Conservation (phyloP, 257 asterid genomes). For the Scutellaria galericulata region DNA sequence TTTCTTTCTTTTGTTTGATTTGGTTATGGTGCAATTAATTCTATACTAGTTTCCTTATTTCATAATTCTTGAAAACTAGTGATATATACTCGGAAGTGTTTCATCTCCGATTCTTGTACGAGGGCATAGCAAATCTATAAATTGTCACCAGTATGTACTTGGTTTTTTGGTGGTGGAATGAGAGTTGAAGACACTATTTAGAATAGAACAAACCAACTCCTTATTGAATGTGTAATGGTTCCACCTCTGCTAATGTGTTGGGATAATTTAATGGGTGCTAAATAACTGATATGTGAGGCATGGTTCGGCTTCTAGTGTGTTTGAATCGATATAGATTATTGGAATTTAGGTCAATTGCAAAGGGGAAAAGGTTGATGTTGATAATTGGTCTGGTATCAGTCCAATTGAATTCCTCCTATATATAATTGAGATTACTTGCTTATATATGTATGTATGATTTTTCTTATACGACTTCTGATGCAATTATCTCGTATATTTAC, state of each 20-base stretch:
- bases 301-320: slow-evolving; percentile 8
- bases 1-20: background rate
- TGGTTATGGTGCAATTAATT: background rate
- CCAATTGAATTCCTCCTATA: background rate
- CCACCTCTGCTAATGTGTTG: background rate
- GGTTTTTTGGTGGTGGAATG: background rate
- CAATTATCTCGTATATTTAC: background rate
- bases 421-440: background rate
- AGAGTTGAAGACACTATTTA: background rate
- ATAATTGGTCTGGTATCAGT: background rate
- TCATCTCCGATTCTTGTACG: background rate
- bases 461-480: background rate
- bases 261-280: background rate
- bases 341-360: background rate
- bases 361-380: background rate
- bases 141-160: background rate
- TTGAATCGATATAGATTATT: background rate
- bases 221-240: background rate
- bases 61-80: background rate
- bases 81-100: too few species aligned
- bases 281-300: background rate
- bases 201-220: background rate
- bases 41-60: background rate
- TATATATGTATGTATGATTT: background rate
- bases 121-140: background rate